Percentiles rank a stretch among this genome's conserved stretches.
Conservation (phyloP, 768 basidiomycete genomes). For the Russula sp. region DNA sequence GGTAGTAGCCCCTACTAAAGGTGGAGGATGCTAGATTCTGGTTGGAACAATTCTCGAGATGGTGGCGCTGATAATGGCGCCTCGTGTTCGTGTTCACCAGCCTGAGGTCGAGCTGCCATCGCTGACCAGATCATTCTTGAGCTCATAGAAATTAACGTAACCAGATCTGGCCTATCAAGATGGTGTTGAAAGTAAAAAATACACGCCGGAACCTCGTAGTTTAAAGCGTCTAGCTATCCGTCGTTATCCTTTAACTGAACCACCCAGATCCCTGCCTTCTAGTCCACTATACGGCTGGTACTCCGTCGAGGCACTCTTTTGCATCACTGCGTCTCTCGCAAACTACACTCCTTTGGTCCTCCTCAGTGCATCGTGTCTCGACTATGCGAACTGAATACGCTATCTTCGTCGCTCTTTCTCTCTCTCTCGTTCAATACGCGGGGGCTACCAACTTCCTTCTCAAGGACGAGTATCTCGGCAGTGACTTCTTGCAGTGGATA, state of each 20-base stretch:
- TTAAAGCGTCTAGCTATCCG: background rate
- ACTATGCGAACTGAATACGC: slow-evolving; percentile 33
- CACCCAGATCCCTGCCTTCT: background rate
- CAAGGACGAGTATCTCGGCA: slow-evolving; percentile 28
- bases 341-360: slow-evolving; percentile 21
- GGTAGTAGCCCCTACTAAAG: background rate
- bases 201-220: background rate
- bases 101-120: background rate
- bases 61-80: background rate
- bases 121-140: background rate
- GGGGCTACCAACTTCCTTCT: slow-evolving; percentile 3
- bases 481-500: slow-evolving; percentile 37
- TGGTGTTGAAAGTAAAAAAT: background rate
- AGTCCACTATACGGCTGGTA: slow-evolving; percentile 5
- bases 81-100: background rate
- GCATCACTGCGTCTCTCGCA: slow-evolving; percentile 24
- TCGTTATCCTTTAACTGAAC: background rate
- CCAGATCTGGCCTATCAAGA: too few relatives aligned
- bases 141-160: too few relatives aligned
- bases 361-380: slow-evolving; percentile 20
- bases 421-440: background rate
- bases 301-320: slow-evolving; percentile 27
- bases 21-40: background rate
- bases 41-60: background rate
- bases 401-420: slow-evolving; percentile 12